phyloP scores from a whole-genome alignment of 148 eudicot genomes.

The Silene uniflora region DNA sequence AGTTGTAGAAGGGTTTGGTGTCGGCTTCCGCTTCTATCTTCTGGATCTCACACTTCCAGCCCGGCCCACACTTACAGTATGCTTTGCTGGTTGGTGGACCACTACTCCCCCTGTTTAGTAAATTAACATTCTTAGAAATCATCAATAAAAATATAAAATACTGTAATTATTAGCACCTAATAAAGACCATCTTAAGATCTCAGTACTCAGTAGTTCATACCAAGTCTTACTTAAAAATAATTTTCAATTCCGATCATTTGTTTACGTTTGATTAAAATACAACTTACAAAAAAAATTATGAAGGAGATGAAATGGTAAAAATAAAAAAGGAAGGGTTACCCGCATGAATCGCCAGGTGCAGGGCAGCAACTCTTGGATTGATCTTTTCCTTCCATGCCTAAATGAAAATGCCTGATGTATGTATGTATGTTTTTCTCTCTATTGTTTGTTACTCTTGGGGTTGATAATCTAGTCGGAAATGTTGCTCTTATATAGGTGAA shows the following conservation, averaged over 20 bases:
- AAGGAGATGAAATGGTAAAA: too few relatives aligned
- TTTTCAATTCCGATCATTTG: too few relatives aligned
- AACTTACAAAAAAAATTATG: too few relatives aligned
- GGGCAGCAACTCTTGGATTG: conserved; percentile 28
- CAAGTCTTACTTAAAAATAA: too few relatives aligned
- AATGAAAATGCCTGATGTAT: not conserved
- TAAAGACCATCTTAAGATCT: not conserved
- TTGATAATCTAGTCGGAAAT: too few relatives aligned
- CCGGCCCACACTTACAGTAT: conserved; percentile 37
- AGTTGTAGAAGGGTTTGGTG: conserved; percentile 33
- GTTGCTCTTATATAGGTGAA: not conserved
- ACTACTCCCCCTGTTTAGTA: not conserved
- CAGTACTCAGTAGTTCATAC: too few relatives aligned
- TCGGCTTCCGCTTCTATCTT: conserved; percentile 18
- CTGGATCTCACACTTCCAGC: conserved; percentile 34
- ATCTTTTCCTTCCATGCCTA: conserved; percentile 28
- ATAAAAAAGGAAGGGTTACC: conserved; percentile 9
- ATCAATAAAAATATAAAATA: too few relatives aligned
- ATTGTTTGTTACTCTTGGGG: not conserved
- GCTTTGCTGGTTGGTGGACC: conserved; percentile 17
- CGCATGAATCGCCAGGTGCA: conserved; percentile 25
- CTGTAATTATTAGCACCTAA: not conserved
- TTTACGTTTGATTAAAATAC: not conserved
- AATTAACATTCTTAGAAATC: not conserved
- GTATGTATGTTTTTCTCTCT: not conserved